Conservation (phyloP, 2,329 filamentous ascomycete genomes). For the Fusarium algeriense region DNA sequence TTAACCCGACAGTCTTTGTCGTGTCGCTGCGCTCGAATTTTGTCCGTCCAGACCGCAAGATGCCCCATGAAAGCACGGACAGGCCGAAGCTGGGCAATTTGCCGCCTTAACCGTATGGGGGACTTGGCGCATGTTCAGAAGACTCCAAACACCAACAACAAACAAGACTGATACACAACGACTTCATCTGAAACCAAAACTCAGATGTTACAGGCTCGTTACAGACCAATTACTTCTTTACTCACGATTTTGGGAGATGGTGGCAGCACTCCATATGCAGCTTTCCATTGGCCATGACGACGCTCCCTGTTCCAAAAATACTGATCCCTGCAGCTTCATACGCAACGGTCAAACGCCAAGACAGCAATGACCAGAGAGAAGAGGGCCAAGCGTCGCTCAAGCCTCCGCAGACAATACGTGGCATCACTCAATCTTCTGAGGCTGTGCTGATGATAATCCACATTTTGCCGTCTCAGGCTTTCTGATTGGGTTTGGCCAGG, state of each 20-base stretch:
- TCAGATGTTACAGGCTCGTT: not conserved
- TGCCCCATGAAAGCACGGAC: not conserved
- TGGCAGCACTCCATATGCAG: not conserved
- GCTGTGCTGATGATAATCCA: slow-evolving; percentile 22
- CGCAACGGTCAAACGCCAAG: slow-evolving; percentile 26
- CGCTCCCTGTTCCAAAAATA: slow-evolving; percentile 25
- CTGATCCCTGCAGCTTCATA: slow-evolving; percentile 7
- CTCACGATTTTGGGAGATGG: not conserved
- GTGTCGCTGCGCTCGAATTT: not conserved
- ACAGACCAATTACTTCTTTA: not conserved
- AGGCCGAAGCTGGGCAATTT: slow-evolving; percentile 9
- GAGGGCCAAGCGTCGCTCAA: slow-evolving; percentile 7
- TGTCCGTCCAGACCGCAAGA: not conserved
- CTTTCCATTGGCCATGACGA: not conserved
- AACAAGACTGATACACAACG: not conserved
- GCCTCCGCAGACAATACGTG: slow-evolving; percentile 27
- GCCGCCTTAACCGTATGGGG: slow-evolving; percentile 18
- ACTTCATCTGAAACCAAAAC: not conserved
- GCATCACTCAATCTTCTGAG: slow-evolving; percentile 25
- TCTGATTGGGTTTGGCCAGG: slow-evolving; percentile 12
- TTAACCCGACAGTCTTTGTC: too few species aligned
- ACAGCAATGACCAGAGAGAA: not conserved
- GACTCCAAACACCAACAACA: not conserved
- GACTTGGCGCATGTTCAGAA: slow-evolving; percentile 10
- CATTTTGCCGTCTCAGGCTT: not conserved